Evolutionary conservation across 495 filamentous ascomycete species (phyloP).

Genomic region (Usnea hakonensis): DNA sequence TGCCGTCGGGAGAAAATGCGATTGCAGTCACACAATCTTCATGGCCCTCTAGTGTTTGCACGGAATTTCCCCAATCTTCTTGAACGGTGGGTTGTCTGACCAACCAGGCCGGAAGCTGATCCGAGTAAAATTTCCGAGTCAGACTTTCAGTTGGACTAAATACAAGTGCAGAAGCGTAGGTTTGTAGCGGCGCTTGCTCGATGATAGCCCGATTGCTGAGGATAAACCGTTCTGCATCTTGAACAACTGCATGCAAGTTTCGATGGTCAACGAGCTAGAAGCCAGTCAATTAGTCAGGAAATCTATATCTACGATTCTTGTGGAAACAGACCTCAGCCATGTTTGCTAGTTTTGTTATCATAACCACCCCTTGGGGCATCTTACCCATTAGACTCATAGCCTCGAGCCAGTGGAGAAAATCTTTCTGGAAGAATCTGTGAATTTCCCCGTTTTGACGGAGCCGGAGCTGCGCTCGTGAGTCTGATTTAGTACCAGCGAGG

Average conservation of each 20-base stretch:
- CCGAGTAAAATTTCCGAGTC: constrained; percentile 6
- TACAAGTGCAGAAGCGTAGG: constrained; percentile 26
- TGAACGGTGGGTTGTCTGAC: constrained; percentile 23
- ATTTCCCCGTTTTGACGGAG: constrained; percentile 19
- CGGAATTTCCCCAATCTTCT: constrained; percentile 17
- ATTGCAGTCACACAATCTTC: constrained; percentile 17
- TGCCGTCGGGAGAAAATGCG: constrained; percentile 28
- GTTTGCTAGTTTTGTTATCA: neutral
- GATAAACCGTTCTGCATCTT: constrained; percentile 18
- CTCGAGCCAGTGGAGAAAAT: constrained; percentile 25
- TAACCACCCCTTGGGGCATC: constrained; percentile 9
- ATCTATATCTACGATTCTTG: no score
- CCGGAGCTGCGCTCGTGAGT: constrained; percentile 8
- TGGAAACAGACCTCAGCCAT: neutral
- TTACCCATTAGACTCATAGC: constrained; percentile 18
- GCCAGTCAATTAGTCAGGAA: neutral
- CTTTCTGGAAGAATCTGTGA: constrained; percentile 14
- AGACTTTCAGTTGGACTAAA: constrained; percentile 26
- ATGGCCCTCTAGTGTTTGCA: constrained; percentile 23
- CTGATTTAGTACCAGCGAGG: neutral
- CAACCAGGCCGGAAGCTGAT: constrained; percentile 26
- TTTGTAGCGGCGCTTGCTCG: constrained; percentile 25
- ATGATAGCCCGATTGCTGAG: constrained; percentile 16
- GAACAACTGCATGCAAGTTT: neutral
- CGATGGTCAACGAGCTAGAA: neutral